Base-by-base conservation (phyloP, 805 yeast genomes). In the Priceomyces fermenticarens region DNA sequence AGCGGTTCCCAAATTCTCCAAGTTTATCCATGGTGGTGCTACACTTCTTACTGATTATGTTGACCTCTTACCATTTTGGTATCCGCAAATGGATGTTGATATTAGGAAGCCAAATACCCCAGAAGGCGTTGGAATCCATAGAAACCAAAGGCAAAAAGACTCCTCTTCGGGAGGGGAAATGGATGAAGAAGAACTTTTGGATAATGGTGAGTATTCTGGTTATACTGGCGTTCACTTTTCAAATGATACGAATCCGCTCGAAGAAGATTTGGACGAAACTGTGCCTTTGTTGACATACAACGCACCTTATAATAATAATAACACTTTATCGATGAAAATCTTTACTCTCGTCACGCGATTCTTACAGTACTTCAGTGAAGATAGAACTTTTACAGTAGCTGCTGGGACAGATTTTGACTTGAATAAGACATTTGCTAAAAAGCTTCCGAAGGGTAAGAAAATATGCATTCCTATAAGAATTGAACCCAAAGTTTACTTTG, bases 401-500 rank as follows among this genome's bases (percentile, higher is more conserved):
- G 59, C 62, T 31, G 76, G 76, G 41, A 68, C 72, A 25, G 65
- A 68, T 53, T 70, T 62, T 49, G 73, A 70, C 56, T 60, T 70
- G 53, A 68, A 68, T 52, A 46, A 54, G 30, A 62, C 73, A 6
- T 62, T 63, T 74, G 80, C 53, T 41, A 73, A 83, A 47, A 67
- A 63, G 44, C 85, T 93, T 9, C 98, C 99, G 15, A 81, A 85
- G 32, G 99, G 98, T 2, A 90, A 89, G 63, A 75, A 77, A 34
- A 87, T 93, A 44, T 80, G 89, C 55, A 93, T 93, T 7, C 99
- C 98, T 2, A 95, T 93, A 30, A 79, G 99, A 55, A 90, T 93
- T 29, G 99, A 93, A 65, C 99, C 99, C 43, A 93, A 93, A 68
- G 99, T 93, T n/a, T 93, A 93, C 62, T 93, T 93, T 65, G 99